Conservation (phyloP, 768 basidiomycete genomes). For the Russula foetens region DNA sequence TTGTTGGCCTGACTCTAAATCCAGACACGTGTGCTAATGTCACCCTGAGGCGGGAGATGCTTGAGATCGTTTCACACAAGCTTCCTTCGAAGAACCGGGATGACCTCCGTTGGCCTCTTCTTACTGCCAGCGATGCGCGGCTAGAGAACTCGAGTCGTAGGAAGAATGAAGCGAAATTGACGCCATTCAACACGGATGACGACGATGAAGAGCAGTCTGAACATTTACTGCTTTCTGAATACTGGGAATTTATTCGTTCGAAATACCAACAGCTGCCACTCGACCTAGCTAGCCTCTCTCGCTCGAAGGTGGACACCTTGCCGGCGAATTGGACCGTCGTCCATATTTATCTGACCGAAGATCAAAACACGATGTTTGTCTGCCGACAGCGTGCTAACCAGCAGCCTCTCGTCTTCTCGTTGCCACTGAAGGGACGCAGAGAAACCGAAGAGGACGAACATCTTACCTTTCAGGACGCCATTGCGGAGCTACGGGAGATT, state of each 20-base stretch:
- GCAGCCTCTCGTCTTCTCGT: slow-evolving; percentile 73
- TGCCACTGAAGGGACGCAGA: slow-evolving; percentile 79
- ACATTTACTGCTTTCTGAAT: slow-evolving; percentile 34
- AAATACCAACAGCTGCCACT: slow-evolving; percentile 45
- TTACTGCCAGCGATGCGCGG: slow-evolving; percentile 38
- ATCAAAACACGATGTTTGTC: slow-evolving; percentile 76
- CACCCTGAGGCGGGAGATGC: slow-evolving; percentile 77
- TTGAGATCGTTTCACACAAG: slow-evolving; percentile 74
- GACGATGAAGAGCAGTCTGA: slow-evolving; percentile 33
- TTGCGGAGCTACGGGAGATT: slow-evolving; percentile 70
- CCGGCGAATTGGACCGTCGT: slow-evolving; percentile 79
- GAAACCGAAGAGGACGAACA: slow-evolving; percentile 65
- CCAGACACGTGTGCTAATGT: slow-evolving; percentile 69
- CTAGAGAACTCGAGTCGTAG: slow-evolving; percentile 24
- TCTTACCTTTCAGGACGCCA: slow-evolving; percentile 67
- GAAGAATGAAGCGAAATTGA: slow-evolving; percentile 19
- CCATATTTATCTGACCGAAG: slow-evolving; percentile 75
- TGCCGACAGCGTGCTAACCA: slow-evolving; percentile 60
- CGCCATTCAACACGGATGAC: slow-evolving; percentile 25
- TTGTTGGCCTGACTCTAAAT: neutral
- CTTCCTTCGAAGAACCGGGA: slow-evolving; percentile 42
- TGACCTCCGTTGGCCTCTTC: slow-evolving; percentile 69
- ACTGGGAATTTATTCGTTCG: slow-evolving; percentile 53
- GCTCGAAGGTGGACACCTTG: slow-evolving; percentile 37
- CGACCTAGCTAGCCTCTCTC: slow-evolving; percentile 35